Evolutionary conservation across 1,139 yeast species (phyloP), one percentile per base, ranked within the genome.

Genomic region (Pichia sp.): DNA sequence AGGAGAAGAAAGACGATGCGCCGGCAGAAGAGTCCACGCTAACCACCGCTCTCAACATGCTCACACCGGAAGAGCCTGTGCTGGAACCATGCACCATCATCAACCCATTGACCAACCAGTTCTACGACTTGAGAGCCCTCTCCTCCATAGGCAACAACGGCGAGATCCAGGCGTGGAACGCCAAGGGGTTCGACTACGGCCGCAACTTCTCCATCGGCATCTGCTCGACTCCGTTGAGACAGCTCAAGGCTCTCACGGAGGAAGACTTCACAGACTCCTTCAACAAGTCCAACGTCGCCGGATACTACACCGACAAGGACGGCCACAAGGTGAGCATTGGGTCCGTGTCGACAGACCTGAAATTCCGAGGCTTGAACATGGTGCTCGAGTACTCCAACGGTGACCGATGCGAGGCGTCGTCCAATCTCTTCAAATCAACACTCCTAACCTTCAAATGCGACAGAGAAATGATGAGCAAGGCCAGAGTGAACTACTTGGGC

Each of bases 371-470:
- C 12, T 76, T 81, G 49, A 85, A 85, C 60, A 65, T 90, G 48
- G 76, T 87, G 0, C 65, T 90, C 52, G 83, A 83, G 34, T 90
- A 90, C 65, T 75, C 70, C 37, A 76, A 80, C 57, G 96, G 96
- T 3, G 80, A 89, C 22, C 76, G 71, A 53, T 90, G 97, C 66
- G 68, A 68, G 30, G 70, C 75, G 12, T 72, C 75, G 31, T 66
- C 66, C 12, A 28, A 42, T 15, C 54, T 78, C 48, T 69, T 79
- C 43, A 83, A 78, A 59, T 79, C 93, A 5, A 78, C 96, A 1
- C 67, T 87, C 4, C 66, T 90, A 43, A 76, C 87, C 15, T 87
- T 90, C 58, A 78, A 85, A 15, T 90, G 96, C 66, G 96, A 89
- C 64, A 73, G 86, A 50, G 93, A 85, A 47, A 77, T 86, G 63